Base-by-base conservation (phyloP, 192 early-diverging fungal species). In the Podila horticola region DNA sequence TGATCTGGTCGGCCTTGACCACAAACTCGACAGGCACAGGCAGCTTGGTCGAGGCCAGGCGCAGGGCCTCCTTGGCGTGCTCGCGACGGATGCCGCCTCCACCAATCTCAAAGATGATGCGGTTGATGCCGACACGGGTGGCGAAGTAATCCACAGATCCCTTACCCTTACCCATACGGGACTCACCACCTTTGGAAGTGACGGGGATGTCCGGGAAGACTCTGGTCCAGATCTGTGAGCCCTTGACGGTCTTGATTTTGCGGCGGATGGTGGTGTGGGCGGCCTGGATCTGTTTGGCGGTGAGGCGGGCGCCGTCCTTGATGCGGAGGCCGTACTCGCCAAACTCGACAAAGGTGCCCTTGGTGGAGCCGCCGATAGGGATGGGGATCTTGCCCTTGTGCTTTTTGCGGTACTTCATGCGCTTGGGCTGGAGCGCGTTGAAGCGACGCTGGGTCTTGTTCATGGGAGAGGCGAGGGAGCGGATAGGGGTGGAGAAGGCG, bases 101-200 rank as follows among this genome's bases (percentile, higher is more conserved):
- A 41, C 85, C 84, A 50, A 99, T 87, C 83, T 99, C 97, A 77
- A 99, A 92, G 49, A 99, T 84, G 67, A 99, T 94, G 58, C 94
- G 90, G 67, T 95, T 95, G 82, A 92, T 89, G 36, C 94, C 90
- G 6, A 97, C 95, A 66, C 95, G 93, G 65, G 94, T 95, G 2
- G 94, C 95, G 91, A 91, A 97, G 86, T 94, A 97, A 55, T 97
- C 96, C 59, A 97, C 90, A 41, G 92, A 87, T 72, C 97, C 97
- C 79, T 99, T 99, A 72, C 97, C 97, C 85, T 97, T 97, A 71
- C 97, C 97, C 97, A 99, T 99, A 86, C 97, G 91, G 49, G 91
- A 89, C 84, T 97, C 97, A 33, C 91, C 93, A 33, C 95, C 95
- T 75, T 97, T 97, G 41, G 91, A 91, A 0, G 95, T 94, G 20